phyloP scores from a whole-genome alignment of 1,284 basidiomycete genomes.

The Cryptococcus amylolentus region DNA sequence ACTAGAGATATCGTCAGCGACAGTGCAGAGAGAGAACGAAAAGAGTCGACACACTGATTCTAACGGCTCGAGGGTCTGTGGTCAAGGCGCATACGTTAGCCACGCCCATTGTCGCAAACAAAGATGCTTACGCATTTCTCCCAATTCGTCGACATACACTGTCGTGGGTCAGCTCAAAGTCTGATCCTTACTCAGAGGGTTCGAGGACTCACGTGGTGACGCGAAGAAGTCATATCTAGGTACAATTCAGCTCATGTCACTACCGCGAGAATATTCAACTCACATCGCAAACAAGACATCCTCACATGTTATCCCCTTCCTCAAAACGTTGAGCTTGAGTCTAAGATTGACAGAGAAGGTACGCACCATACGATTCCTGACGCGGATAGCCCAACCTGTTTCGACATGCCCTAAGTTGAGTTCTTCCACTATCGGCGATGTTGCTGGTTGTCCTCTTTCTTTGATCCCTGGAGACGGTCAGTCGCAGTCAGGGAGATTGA shows the following conservation, averaged over 20 bases:
- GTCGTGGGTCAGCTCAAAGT: conserved; percentile 9
- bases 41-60: conserved; percentile 29
- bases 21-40: background rate
- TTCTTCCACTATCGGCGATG: conserved; percentile 47
- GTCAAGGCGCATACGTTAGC: background rate
- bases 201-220: conserved; percentile 30
- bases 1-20: conserved; percentile 19
- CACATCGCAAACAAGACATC: conserved; percentile 46
- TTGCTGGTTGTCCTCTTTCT: conserved; percentile 46
- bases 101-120: background rate
- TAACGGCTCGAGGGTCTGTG: conserved; percentile 31
- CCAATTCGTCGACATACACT: conserved; percentile 45
- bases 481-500: background rate
- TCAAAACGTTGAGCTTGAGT: background rate
- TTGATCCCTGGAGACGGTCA: conserved; percentile 37
- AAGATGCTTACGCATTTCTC: conserved; percentile 38
- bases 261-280: conserved; percentile 4
- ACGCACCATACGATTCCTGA: conserved; percentile 44
- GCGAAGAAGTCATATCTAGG: conserved; percentile 46
- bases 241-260: background rate
- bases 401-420: conserved; percentile 45
- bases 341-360: background rate
- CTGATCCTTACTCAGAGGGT: background rate
- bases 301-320: conserved; percentile 41
- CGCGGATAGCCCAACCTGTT: conserved; percentile 43